phyloP scores from a whole-genome alignment of 1,139 yeast genomes.

The Chernovozyma sophiae-reginae region DNA sequence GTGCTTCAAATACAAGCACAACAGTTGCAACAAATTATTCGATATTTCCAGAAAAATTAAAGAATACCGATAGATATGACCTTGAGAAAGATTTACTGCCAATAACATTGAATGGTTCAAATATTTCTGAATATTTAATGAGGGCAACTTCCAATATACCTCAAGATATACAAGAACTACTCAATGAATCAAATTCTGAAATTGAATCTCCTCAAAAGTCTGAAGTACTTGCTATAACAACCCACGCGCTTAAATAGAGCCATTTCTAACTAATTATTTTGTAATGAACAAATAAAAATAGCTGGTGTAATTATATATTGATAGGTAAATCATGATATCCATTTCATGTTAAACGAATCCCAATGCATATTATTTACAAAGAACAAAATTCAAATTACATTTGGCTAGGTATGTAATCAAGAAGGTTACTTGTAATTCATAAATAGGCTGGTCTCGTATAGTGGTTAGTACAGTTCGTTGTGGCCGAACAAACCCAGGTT shows the following conservation, averaged over 20 bases:
- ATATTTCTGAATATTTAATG: background rate
- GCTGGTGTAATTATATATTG: too few species aligned
- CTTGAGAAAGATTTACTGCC: slow-evolving; percentile 1
- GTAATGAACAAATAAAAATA: too few species aligned
- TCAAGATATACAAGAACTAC: background rate
- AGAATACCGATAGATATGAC: background rate
- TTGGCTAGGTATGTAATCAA: too few species aligned
- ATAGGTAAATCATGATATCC: too few species aligned
- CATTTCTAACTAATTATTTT: too few species aligned
- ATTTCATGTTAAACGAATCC: too few species aligned
- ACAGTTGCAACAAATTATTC: slow-evolving; percentile 1
- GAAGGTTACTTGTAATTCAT: background rate
- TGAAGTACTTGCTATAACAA: background rate
- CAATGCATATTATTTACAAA: too few species aligned
- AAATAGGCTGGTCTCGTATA: slow-evolving; percentile 39
- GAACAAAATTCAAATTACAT: too few species aligned
- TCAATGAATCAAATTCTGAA: background rate
- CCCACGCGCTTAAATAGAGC: too few species aligned
- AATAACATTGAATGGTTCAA: background rate
- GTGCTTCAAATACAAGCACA: slow-evolving; percentile 10
- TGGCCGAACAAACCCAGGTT: slow-evolving; percentile 55
- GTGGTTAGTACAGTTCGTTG: slow-evolving; percentile 55
- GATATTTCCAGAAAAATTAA: slow-evolving; percentile 2
- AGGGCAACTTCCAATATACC: background rate
- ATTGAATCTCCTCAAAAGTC: background rate